Conservation (phyloP, 2,329 filamentous ascomycete genomes). For the Botryotinia narcissicola region DNA sequence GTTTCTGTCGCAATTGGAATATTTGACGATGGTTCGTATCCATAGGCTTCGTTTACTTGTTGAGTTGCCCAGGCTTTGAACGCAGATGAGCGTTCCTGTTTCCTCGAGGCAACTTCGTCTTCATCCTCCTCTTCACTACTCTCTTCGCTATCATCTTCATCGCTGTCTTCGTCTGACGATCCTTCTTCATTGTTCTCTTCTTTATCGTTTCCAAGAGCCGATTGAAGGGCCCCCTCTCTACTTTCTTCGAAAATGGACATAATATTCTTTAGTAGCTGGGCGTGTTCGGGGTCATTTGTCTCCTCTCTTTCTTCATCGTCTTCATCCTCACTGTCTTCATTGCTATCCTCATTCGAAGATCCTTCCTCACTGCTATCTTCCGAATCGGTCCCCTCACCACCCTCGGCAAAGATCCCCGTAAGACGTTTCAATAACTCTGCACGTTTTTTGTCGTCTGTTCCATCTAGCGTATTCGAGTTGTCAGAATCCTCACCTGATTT, state of each 20-base stretch:
- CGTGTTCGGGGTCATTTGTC: neutral
- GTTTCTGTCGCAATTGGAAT: constrained; percentile 40
- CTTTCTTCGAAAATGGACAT: constrained; percentile 13
- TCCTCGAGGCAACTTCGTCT: constrained; percentile 37
- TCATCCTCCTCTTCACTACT: constrained; percentile 34
- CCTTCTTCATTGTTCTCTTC: constrained; percentile 34
- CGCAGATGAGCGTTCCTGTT: constrained; percentile 53
- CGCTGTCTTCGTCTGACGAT: constrained; percentile 14
- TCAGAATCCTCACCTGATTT: constrained; percentile 40
- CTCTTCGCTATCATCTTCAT: constrained; percentile 28
- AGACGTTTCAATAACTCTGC: constrained; percentile 13
- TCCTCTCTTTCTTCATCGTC: constrained; percentile 2
- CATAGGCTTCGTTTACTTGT: constrained; percentile 80
- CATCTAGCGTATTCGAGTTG: constrained; percentile 33
- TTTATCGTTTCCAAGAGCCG: neutral
- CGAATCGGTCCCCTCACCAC: neutral
- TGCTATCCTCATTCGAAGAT: neutral
- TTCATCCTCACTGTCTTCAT: neutral
- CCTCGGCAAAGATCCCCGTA: constrained; percentile 8
- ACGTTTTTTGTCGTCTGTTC: neutral
- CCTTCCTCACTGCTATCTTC: constrained; percentile 12
- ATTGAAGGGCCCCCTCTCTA: neutral
- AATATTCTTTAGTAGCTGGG: constrained; percentile 8
- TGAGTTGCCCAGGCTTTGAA: constrained; percentile 94
- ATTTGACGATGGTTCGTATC: constrained; percentile 52